Percentiles rank a stretch among this genome's conserved stretches.
These are phyloP conservation scores for Scutellaria baicalensis DNA, from an alignment of 257 asterid species.

Conservation along the genomic window DNA sequence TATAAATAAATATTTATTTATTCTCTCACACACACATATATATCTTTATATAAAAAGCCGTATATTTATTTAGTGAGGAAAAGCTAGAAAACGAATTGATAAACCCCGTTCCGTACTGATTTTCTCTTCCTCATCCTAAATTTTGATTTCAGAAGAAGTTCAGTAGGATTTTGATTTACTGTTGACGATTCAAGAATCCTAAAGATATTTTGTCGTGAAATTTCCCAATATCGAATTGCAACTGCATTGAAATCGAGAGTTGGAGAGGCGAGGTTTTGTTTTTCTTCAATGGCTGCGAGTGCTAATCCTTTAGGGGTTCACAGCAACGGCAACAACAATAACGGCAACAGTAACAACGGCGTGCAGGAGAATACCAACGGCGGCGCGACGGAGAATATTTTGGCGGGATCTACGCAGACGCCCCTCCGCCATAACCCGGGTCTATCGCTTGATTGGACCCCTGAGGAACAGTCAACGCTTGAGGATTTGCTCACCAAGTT, in stretches of 20 bases:
- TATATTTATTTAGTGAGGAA: neutral
- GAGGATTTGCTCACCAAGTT: slow-evolving; percentile 74
- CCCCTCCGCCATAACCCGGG: slow-evolving; percentile 83
- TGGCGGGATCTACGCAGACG: slow-evolving; percentile 42
- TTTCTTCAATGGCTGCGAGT: slow-evolving; percentile 26
- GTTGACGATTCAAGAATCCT: neutral
- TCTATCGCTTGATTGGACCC: slow-evolving; percentile 60
- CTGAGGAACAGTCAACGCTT: slow-evolving; percentile 70
- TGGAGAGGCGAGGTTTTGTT: neutral
- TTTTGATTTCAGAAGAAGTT: neutral
- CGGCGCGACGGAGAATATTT: slow-evolving; percentile 43
- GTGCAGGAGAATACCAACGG: slow-evolving; percentile 43
- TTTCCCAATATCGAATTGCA: neutral
- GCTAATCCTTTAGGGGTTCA: slow-evolving; percentile 58
- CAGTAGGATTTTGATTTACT: neutral
- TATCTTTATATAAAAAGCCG: neutral
- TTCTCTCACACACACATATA: too few species aligned
- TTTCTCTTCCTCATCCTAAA: slow-evolving; percentile 1
- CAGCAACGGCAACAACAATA: slow-evolving; percentile 25
- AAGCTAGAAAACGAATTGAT: neutral
- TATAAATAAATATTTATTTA: too few species aligned
- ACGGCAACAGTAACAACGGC: slow-evolving; percentile 32
- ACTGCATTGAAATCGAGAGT: slow-evolving; percentile 4
- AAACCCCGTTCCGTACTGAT: slow-evolving; percentile 19
- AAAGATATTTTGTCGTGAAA: neutral